Evolutionary conservation across 768 basidiomycete species (phyloP), one percentile per base, ranked within the genome.

Genomic region (Auriscalpium microsporum): DNA sequence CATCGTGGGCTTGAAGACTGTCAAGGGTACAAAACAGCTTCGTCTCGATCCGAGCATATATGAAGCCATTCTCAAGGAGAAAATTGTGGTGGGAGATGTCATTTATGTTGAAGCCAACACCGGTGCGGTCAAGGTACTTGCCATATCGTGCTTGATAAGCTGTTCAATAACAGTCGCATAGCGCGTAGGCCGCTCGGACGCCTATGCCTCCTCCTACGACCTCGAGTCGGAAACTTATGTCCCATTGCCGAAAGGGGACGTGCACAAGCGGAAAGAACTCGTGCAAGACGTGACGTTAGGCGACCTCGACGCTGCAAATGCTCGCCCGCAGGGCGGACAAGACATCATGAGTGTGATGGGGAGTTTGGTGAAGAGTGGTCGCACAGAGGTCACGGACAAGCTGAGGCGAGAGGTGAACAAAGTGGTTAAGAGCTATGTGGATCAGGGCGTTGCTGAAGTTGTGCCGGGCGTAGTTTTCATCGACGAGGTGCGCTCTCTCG

Each of bases 291-390:
- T 97, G 45, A 95, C 93, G 0, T 75, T 98, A 5, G 93, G 94
- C 50, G 95, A 98, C 66, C 77, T 98, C 38, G 95, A 98, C 67
- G 90, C 92, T 44, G 95, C 95, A 4, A 99, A 99, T 68, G 94
- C 94, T 4, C 81, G 93, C 28, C 95, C 95, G 11, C 92, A 90
- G 66, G 90, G 96, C 17, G 94, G 95, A 2, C 95, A 97, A 70
- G 95, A 98, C 63, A 96, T 98, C 69, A 97, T 97, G 94, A 90
- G 87, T 66, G 93, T 97, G 33, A 97, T 99, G 95, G 87, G 57
- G 68, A 86, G 75, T 62, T 76, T 98, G 14, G 90, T 96, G 59
- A 95, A 93, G 70, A 92, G 85, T 40, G 87, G 92, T 14, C 75
- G 96, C 62, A 98, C 95, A 13, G 96, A 98, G 68, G 87, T 99